Evolutionary conservation across 306 rosid species (phyloP).

Genomic region (Dalbergia cultrata): DNA sequence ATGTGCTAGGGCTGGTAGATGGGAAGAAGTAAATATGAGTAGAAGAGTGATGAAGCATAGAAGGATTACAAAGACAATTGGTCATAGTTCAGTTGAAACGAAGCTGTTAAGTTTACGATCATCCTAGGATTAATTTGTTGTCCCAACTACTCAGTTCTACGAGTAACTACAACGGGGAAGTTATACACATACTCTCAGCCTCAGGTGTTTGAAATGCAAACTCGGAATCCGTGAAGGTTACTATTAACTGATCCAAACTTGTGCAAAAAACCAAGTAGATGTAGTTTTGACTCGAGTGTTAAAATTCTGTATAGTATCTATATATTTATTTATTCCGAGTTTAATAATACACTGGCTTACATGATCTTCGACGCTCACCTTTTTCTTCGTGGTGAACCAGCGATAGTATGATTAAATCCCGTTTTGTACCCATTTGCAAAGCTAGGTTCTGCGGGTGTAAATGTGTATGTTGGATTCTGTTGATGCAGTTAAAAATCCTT

Average conservation of each 20-base stretch:
- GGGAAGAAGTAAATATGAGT: slow-evolving; percentile 73
- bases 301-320: slow-evolving; percentile 15
- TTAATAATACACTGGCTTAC: neutral
- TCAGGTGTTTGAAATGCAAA: slow-evolving; percentile 66
- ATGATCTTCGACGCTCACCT: neutral
- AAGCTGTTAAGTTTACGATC: slow-evolving; percentile 48
- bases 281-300: slow-evolving; percentile 2
- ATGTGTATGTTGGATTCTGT: too few species aligned
- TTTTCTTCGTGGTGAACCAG: neutral
- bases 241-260: slow-evolving; percentile 6
- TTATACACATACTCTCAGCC: slow-evolving; percentile 67
- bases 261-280: neutral
- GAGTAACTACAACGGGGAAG: slow-evolving; percentile 70
- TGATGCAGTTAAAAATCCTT: too few species aligned
- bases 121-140: slow-evolving; percentile 17
- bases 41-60: slow-evolving; percentile 64
- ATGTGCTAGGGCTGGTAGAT: slow-evolving; percentile 71
- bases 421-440: neutral
- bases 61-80: slow-evolving; percentile 64
- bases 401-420: neutral
- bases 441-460: too few species aligned
- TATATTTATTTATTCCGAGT: neutral
- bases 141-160: slow-evolving; percentile 52
- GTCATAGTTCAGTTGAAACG: slow-evolving; percentile 72
- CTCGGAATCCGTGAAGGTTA: slow-evolving; percentile 40